Evolutionary conservation across 306 rosid genomes (phyloP).

Genomic region (Cicer chorassanicum): DNA sequence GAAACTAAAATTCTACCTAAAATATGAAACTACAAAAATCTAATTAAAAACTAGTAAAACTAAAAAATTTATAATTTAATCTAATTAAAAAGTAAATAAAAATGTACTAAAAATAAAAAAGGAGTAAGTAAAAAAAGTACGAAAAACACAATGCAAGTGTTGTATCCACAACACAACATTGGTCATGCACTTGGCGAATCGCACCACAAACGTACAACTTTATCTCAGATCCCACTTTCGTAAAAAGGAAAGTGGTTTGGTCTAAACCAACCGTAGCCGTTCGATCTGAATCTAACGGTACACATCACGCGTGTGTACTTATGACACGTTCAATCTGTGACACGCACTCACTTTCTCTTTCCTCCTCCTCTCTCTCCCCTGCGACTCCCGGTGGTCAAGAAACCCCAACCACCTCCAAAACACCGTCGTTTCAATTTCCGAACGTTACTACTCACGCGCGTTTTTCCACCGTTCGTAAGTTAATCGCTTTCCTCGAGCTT

Average conservation of each 20-base stretch:
- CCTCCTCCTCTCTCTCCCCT: slow-evolving; percentile 18
- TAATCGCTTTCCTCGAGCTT: neutral
- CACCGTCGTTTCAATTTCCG: slow-evolving; percentile 46
- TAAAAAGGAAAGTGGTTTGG: slow-evolving; percentile 34
- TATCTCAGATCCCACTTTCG: slow-evolving; percentile 41
- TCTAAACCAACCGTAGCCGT: slow-evolving; percentile 22
- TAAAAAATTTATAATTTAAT: neutral
- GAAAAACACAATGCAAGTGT: neutral
- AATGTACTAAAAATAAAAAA: neutral
- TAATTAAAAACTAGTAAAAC: neutral
- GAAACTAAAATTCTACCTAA: too few species aligned
- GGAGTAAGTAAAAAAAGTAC: neutral
- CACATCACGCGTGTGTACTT: slow-evolving; percentile 44
- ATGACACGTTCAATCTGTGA: slow-evolving; percentile 56
- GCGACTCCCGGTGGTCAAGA: slow-evolving; percentile 47
- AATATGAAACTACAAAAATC: too few species aligned
- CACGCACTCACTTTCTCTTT: slow-evolving; percentile 51
- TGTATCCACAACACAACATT: slow-evolving; percentile 26
- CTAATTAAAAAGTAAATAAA: too few species aligned
- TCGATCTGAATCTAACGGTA: slow-evolving; percentile 48
- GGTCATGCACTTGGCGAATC: slow-evolving; percentile 46
- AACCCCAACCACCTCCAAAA: slow-evolving; percentile 46
- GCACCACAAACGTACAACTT: slow-evolving; percentile 45
- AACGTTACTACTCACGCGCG: neutral
- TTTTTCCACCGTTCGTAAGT: too few species aligned